Evolutionary conservation across 805 yeast species (phyloP).

Genomic region (Cyberlindnera suaveolens): DNA sequence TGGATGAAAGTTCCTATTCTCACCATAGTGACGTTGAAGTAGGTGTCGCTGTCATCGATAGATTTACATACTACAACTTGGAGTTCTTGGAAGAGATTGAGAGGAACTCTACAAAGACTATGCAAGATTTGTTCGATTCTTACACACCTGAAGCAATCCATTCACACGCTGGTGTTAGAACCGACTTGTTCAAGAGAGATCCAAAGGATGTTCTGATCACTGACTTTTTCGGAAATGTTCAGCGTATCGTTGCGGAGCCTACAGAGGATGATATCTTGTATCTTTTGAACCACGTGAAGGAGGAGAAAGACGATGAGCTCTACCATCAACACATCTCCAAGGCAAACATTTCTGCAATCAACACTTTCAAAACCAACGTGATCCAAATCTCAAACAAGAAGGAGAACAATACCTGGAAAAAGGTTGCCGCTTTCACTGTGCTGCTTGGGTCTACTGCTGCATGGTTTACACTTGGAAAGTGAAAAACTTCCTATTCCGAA

Average conservation of each 20-base stretch:
- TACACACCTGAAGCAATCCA: conserved; percentile 83
- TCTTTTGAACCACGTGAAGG: conserved; percentile 13
- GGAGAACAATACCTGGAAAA: not conserved
- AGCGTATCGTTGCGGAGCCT: conserved; percentile 62
- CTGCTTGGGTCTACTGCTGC: not conserved
- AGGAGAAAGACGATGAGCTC: not conserved
- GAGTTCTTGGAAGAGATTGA: conserved; percentile 82
- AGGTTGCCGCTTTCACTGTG: conserved; percentile 3
- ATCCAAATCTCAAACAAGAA: conserved; percentile 5
- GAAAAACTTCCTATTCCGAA: not conserved
- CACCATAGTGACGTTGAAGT: conserved; percentile 94
- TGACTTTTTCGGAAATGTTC: conserved; percentile 92
- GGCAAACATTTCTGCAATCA: conserved; percentile 12
- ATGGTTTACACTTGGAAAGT: not conserved
- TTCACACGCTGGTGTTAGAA: conserved; percentile 88
- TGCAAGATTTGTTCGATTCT: conserved; percentile 78
- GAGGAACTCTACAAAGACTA: conserved; percentile 64
- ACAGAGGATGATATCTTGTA: conserved; percentile 41
- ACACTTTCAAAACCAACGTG: conserved; percentile 13
- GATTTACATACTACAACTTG: conserved; percentile 88
- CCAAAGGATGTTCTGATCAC: conserved; percentile 69
- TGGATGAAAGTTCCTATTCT: conserved; percentile 88
- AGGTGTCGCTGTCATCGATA: conserved; percentile 96
- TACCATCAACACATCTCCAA: conserved; percentile 1
- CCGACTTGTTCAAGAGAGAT: conserved; percentile 68